Percentiles rank a stretch among this genome's conserved stretches.
Evolutionary conservation across 768 basidiomycete genomes (phyloP).

Genomic region (Tricholoma matsutake): DNA sequence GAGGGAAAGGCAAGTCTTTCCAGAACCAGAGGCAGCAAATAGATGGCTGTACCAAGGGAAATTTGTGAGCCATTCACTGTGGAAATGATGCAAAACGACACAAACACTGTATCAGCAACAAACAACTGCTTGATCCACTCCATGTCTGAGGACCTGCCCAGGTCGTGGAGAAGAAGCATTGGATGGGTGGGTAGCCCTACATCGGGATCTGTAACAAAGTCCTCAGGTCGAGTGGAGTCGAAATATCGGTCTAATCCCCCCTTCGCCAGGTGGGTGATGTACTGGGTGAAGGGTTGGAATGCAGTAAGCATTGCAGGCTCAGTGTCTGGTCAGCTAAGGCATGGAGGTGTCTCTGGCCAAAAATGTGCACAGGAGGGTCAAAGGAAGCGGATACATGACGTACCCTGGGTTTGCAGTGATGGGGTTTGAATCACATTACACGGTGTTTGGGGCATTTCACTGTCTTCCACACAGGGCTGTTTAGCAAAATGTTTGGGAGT

Average conservation of each 20-base stretch:
- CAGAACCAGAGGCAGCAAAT: too few relatives aligned
- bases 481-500: slow-evolving; percentile 3
- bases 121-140: slow-evolving; percentile 7
- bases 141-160: slow-evolving; percentile 5
- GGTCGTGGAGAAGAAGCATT: slow-evolving; percentile 12
- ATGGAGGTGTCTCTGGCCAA: slow-evolving; percentile 8
- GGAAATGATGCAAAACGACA: neutral
- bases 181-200: slow-evolving; percentile 1
- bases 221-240: too few relatives aligned
- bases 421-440: neutral
- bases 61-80: neutral
- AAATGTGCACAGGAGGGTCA: slow-evolving; percentile 9
- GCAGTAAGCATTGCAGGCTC: slow-evolving; percentile 6
- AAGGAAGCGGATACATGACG: slow-evolving; percentile 8
- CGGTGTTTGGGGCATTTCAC: neutral
- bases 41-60: slow-evolving; percentile 8
- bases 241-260: slow-evolving; percentile 4
- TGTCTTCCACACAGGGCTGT: neutral
- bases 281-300: too few relatives aligned
- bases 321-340: slow-evolving; percentile 1
- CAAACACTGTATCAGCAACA: slow-evolving; percentile 1
- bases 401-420: slow-evolving; percentile 4
- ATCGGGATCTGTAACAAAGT: too few relatives aligned
- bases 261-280: too few relatives aligned
- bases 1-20: too few relatives aligned